phyloP scores from a whole-genome alignment of 2,329 filamentous ascomycete species.

The Xylariaceae sp. region DNA sequence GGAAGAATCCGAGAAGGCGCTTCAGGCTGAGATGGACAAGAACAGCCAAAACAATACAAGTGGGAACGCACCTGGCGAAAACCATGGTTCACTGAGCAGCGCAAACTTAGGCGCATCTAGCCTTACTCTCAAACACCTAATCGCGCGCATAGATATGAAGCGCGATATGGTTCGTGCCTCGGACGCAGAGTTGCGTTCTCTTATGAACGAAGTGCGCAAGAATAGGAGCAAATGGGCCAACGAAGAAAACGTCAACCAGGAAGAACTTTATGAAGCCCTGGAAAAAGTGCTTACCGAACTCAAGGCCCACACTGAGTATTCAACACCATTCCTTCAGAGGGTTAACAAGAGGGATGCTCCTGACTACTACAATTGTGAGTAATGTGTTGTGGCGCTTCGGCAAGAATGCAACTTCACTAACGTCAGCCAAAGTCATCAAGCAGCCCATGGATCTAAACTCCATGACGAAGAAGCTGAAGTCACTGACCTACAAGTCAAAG shows the following conservation, averaged over 20 bases:
- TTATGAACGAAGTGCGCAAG: constrained; percentile 97
- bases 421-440: constrained; percentile 67
- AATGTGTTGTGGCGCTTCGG: constrained; percentile 10
- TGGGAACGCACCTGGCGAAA: constrained; percentile 49
- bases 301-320: constrained; percentile 95
- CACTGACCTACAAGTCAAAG: constrained; percentile 76
- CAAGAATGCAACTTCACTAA: constrained; percentile 13
- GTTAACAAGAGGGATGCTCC: constrained; percentile 97
- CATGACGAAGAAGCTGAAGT: constrained; percentile 97
- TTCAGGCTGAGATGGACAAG: constrained; percentile 89
- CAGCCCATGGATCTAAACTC: constrained; percentile 95
- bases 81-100: constrained; percentile 84
- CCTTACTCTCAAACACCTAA: constrained; percentile 92
- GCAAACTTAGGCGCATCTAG: constrained; percentile 95
- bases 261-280: constrained; percentile 92
- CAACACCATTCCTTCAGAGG: constrained; percentile 86
- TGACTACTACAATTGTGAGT: constrained; percentile 85
- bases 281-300: constrained; percentile 97
- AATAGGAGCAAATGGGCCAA: constrained; percentile 98
- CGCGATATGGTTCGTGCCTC: constrained; percentile 85
- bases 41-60: constrained; percentile 48
- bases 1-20: constrained; percentile 91
- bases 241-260: constrained; percentile 94
- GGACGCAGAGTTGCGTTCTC: constrained; percentile 81
- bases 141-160: constrained; percentile 90